Evolutionary conservation across 2,329 filamentous ascomycete species (phyloP).

Genomic region (Nemania bipapillata): DNA sequence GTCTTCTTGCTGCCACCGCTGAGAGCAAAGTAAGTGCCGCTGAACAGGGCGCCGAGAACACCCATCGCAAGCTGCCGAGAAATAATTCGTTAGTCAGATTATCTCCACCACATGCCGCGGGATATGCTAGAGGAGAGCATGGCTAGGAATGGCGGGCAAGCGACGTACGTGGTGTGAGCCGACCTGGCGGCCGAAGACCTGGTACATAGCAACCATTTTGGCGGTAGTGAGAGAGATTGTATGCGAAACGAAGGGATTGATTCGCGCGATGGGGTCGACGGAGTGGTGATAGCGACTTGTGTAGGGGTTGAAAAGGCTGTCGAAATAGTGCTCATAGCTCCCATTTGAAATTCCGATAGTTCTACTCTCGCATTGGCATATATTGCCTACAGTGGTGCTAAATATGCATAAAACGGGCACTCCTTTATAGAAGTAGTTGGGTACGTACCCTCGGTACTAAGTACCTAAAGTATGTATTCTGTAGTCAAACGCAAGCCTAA

Average conservation of each 20-base stretch:
- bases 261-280: conserved; percentile 42
- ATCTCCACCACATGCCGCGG: background rate
- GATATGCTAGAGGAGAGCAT: background rate
- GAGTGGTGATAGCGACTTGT: conserved; percentile 35
- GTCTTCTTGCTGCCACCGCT: conserved; percentile 59
- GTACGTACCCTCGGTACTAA: no score
- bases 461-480: no score
- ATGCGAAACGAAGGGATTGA: conserved; percentile 36
- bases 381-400: conserved; percentile 14
- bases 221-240: conserved; percentile 48
- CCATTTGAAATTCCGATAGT: conserved; percentile 44
- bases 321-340: conserved; percentile 51
- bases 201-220: conserved; percentile 65
- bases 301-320: conserved; percentile 41
- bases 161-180: conserved; percentile 69
- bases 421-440: no score
- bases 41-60: conserved; percentile 64
- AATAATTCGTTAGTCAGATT: conserved; percentile 38
- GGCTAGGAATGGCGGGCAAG: conserved; percentile 11
- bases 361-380: conserved; percentile 31
- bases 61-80: conserved; percentile 65
- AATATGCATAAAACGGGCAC: no score
- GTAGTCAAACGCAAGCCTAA: no score
- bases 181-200: conserved; percentile 68
- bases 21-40: conserved; percentile 59